These are phyloP conservation scores for Styphnolobium japonicum DNA, from an alignment of 306 rosid species.

Conservation along the genomic window DNA sequence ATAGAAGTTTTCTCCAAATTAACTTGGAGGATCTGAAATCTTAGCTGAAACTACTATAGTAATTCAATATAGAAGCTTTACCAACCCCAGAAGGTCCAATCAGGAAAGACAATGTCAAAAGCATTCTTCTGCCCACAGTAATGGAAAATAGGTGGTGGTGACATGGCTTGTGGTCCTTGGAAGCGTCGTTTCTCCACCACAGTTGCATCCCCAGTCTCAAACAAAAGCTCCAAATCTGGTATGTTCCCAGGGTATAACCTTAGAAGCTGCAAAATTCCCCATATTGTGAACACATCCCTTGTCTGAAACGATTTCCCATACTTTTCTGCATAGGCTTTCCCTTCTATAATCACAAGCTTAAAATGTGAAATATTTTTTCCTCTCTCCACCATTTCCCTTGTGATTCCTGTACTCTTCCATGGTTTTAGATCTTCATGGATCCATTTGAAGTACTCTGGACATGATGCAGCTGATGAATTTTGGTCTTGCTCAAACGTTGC, in stretches of 20 bases:
- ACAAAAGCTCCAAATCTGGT: slow-evolving; percentile 25
- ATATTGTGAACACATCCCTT: slow-evolving; percentile 17
- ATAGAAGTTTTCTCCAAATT: too few species aligned
- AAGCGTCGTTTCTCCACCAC: neutral
- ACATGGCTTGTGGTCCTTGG: neutral
- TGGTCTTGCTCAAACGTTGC: neutral
- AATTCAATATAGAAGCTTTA: neutral
- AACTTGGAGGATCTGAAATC: too few species aligned
- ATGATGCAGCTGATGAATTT: neutral
- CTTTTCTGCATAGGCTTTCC: slow-evolving; percentile 9
- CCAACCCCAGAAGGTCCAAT: slow-evolving; percentile 36
- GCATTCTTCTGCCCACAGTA: neutral
- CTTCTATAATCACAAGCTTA: slow-evolving; percentile 17
- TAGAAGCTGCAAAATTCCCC: slow-evolving; percentile 30
- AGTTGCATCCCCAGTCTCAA: neutral
- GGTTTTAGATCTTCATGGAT: slow-evolving; percentile 28
- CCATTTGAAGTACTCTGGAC: slow-evolving; percentile 21
- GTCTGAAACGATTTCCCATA: neutral
- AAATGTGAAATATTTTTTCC: neutral
- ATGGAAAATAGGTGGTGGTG: slow-evolving; percentile 20
- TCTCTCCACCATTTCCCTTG: slow-evolving; percentile 2
- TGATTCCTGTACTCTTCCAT: slow-evolving; percentile 24
- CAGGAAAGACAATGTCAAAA: slow-evolving; percentile 24
- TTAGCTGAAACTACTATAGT: too few species aligned
- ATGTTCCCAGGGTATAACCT: slow-evolving; percentile 22